Percentiles rank a stretch among this genome's conserved stretches.
Conservation (phyloP, 768 basidiomycete species). For the Cyclocybe cylindracea region DNA sequence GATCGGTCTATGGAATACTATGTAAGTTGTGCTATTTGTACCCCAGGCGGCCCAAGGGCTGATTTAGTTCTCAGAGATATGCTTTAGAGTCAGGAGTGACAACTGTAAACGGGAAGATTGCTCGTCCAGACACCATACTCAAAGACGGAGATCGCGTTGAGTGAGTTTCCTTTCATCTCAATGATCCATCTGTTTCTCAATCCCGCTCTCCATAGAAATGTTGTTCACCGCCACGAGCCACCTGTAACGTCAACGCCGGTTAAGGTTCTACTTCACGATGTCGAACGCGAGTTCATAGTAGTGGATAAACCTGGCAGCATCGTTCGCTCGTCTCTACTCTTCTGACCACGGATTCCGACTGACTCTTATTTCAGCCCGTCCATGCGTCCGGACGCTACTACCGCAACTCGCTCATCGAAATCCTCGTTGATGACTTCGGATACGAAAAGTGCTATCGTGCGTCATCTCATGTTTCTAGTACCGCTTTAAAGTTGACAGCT, state of each 20-base stretch:
- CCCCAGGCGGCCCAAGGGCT: background rate
- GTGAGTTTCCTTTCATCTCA: slow-evolving; percentile 43
- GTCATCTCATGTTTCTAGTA: slow-evolving; percentile 29
- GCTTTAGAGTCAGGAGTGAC: slow-evolving; percentile 92
- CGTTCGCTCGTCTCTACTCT: slow-evolving; percentile 53
- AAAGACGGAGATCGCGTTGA: slow-evolving; percentile 89
- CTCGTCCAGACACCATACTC: slow-evolving; percentile 76
- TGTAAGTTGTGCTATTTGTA: slow-evolving; percentile 49
- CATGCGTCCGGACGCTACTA: slow-evolving; percentile 92
- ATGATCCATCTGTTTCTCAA: slow-evolving; percentile 13
- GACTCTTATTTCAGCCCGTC: slow-evolving; percentile 60
- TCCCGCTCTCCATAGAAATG: slow-evolving; percentile 55
- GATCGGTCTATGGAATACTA: slow-evolving; percentile 96
- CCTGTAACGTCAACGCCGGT: slow-evolving; percentile 87
- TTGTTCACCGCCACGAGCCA: slow-evolving; percentile 96
- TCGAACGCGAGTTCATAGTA: slow-evolving; percentile 80
- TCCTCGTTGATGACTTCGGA: slow-evolving; percentile 82
- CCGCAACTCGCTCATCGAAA: slow-evolving; percentile 85
- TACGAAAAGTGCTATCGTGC: slow-evolving; percentile 81
- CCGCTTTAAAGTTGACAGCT: slow-evolving; percentile 5
- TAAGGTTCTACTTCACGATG: slow-evolving; percentile 75
- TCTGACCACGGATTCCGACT: slow-evolving; percentile 10
- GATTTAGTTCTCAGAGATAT: slow-evolving; percentile 39
- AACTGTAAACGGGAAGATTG: slow-evolving; percentile 89
- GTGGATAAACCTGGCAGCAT: slow-evolving; percentile 97